phyloP scores from a whole-genome alignment of 225 moss, liverwort and hornwort genomes.

The Asterella californica region DNA sequence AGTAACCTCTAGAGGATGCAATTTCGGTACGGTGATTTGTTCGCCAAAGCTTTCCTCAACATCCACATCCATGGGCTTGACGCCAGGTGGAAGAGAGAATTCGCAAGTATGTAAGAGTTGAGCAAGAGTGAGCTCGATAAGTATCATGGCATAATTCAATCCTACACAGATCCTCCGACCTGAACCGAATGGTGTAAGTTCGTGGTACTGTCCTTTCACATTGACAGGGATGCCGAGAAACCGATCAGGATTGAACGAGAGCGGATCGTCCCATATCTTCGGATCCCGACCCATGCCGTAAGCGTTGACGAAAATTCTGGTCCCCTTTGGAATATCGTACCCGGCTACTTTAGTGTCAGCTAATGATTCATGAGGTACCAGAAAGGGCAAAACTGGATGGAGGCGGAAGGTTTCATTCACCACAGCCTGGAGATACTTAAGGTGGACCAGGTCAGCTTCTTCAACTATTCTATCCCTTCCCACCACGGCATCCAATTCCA shows the following conservation, averaged over 20 bases:
- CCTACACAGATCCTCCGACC: conserved; percentile 58
- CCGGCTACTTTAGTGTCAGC: conserved; percentile 23
- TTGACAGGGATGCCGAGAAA: conserved; percentile 13
- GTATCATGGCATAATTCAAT: conserved; percentile 32
- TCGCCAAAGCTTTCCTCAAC: conserved; percentile 21
- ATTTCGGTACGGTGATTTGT: conserved; percentile 1
- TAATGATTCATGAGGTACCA: conserved; percentile 17
- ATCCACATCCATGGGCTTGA: conserved; percentile 15
- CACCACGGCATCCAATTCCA: conserved; percentile 27
- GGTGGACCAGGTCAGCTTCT: conserved; percentile 23
- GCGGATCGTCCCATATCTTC: conserved; percentile 16
- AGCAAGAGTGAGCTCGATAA: conserved; percentile 26
- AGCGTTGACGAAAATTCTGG: conserved; percentile 18
- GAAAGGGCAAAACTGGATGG: conserved; percentile 15
- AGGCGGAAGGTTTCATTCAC: conserved; percentile 26
- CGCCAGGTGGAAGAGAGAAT: conserved; percentile 7
- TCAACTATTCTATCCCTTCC: conserved; percentile 25
- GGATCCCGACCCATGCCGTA: conserved; percentile 29
- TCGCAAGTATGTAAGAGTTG: conserved; percentile 24
- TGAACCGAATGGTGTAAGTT: conserved; percentile 40
- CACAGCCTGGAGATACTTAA: conserved; percentile 29
- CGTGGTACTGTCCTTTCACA: conserved; percentile 10
- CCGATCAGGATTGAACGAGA: conserved; percentile 24
- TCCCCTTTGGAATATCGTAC: conserved; percentile 18
- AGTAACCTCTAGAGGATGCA: neutral